phyloP scores from a whole-genome alignment of 2,329 filamentous ascomycete species.

The Diplodia scrobiculata region DNA sequence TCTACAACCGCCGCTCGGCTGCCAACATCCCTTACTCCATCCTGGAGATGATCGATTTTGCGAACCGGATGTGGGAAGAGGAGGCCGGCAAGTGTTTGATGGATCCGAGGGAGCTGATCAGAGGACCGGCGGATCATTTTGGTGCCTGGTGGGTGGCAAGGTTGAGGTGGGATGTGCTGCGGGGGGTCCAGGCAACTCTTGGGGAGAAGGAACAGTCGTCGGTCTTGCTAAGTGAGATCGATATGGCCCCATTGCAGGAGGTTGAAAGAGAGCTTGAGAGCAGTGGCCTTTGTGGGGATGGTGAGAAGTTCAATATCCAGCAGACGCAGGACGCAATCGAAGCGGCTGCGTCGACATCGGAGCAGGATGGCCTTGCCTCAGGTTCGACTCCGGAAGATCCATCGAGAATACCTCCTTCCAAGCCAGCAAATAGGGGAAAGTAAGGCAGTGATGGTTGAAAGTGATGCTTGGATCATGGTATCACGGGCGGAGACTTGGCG shows the following conservation, averaged over 20 bases:
- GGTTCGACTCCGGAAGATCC: no score
- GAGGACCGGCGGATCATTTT: not conserved
- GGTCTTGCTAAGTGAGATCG: not conserved
- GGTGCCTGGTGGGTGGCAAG: constrained; percentile 1
- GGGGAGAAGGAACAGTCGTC: not conserved
- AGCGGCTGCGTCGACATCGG: not conserved
- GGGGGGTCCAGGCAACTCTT: not conserved
- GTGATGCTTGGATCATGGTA: not conserved
- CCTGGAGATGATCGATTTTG: constrained; percentile 8
- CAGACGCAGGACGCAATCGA: not conserved
- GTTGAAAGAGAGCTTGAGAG: not conserved
- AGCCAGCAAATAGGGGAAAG: not conserved
- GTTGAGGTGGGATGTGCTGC: constrained; percentile 3
- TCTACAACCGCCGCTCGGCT: not conserved
- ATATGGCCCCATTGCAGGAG: not conserved
- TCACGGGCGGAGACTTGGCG: not conserved
- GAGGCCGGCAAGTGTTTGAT: not conserved
- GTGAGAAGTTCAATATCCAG: not conserved
- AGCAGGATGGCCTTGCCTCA: not conserved
- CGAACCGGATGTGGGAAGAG: not conserved
- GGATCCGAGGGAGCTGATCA: constrained; percentile 8
- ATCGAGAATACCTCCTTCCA: not conserved
- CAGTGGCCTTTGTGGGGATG: not conserved
- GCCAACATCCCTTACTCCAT: constrained; percentile 9
- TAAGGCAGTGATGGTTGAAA: not conserved